Base-by-base conservation (phyloP, 2,329 filamentous ascomycete species). In the Tolypocladium cylindrosporum region DNA sequence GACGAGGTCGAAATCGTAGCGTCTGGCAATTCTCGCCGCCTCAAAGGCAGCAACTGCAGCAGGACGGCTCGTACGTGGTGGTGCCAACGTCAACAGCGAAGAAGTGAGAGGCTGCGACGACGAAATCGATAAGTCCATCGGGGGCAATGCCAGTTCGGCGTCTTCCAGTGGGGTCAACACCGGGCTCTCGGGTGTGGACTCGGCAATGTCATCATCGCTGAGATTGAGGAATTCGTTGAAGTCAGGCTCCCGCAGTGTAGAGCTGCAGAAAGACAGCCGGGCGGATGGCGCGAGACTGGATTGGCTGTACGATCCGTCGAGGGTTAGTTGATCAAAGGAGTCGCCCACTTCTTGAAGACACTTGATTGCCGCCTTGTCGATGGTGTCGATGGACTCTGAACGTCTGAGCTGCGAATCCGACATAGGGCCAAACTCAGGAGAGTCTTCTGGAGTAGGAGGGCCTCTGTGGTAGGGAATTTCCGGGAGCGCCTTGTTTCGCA, bases 121-220 rank as follows among this genome's bases (percentile, higher is more conserved):
- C 7, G 65, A 61, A 13, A 64, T 61, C 21, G 61, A 67, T 7
- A 63, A 63, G 45, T 59, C 62, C 59, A 61, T 65, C 7, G 59
- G 59, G 48, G 63, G 65, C 51, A 62, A 57, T 13, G 56, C 56
- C 19, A 59, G 54, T 45, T 61, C 48, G 24, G 59, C 55, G 7
- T 59, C 57, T 8, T 56, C 55, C 11, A 54, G 36, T 3, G 63
- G 56, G 4, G 58, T 51, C 9, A 65, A 14, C 0, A 36, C 42
- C 3, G 61, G 58, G 34, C 63, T 65, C 14, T 66, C 66, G 2
- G 65, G 65, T 0, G 65, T 61, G 19, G 60, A 69, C 62, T 84
- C 82, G 10, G 81, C 79, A 60, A 85, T 81, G 57, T 84, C 82
- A 37, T 85, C 81, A 59, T 84, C 81, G 58, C 75, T 79, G 7